A percentile compares a stretch with the other conserved stretches of the same genome.
Conservation (phyloP, 768 basidiomycete species). For the Postia placenta region DNA sequence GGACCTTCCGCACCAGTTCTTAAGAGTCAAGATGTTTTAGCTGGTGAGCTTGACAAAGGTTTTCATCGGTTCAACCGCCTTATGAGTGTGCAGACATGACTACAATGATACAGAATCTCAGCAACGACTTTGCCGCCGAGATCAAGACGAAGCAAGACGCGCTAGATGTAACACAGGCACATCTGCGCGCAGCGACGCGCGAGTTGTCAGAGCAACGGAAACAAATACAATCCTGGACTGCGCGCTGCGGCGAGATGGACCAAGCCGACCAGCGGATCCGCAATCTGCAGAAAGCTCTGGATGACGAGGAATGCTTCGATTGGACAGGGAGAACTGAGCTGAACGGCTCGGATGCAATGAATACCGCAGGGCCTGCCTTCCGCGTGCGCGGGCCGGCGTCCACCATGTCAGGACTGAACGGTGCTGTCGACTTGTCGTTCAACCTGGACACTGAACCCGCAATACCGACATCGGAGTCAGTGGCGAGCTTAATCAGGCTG, state of each 20-base stretch:
- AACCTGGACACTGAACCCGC: constrained; percentile 71
- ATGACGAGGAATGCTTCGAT: constrained; percentile 78
- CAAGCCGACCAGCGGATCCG: constrained; percentile 73
- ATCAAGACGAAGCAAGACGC: constrained; percentile 81
- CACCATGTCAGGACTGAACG: constrained; percentile 59
- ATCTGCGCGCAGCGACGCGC: constrained; percentile 84
- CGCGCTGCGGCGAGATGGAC: constrained; percentile 70
- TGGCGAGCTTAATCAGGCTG: constrained; percentile 60
- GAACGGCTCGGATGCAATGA: constrained; percentile 32
- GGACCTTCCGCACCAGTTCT: constrained; percentile 75
- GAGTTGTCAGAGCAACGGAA: constrained; percentile 88
- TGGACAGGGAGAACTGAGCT: constrained; percentile 75
- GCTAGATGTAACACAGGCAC: constrained; percentile 81
- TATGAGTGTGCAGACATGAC: constrained; percentile 60
- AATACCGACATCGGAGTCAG: constrained; percentile 53
- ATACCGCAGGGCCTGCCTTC: constrained; percentile 56
- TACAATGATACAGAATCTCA: constrained; percentile 72
- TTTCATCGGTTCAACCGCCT: not conserved
- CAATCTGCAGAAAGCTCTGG: constrained; percentile 76
- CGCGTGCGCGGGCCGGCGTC: constrained; percentile 61
- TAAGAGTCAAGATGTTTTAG: constrained; percentile 83
- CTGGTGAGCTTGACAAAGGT: constrained; percentile 48
- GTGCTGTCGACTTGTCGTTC: constrained; percentile 55
- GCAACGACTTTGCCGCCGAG: constrained; percentile 75
- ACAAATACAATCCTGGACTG: constrained; percentile 74